Evolutionary conservation across 305 asterid species (phyloP).

Genomic region (Fraxinus sp.): DNA sequence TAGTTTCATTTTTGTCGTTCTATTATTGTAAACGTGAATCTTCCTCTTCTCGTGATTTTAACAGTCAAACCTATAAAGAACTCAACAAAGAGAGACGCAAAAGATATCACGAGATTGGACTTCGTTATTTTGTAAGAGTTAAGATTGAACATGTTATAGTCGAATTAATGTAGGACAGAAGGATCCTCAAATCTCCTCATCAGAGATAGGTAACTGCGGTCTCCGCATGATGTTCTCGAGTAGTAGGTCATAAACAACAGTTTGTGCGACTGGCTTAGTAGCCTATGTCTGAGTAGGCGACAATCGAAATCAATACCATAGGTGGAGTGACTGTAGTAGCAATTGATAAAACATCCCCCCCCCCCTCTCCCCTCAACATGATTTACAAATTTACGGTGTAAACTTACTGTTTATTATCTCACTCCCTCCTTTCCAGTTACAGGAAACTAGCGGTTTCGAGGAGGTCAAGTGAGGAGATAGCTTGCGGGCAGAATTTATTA

Average conservation of each 20-base stretch:
- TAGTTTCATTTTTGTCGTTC: too few relatives aligned
- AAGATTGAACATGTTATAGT: too few relatives aligned
- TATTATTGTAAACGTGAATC: too few relatives aligned
- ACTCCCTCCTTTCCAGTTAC: neutral
- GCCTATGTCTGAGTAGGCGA: neutral
- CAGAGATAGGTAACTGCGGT: neutral
- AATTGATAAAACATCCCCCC: neutral
- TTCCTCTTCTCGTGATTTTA: too few relatives aligned
- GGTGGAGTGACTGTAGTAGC: neutral
- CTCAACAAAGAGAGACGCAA: too few relatives aligned
- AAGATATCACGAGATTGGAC: too few relatives aligned
- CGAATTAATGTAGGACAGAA: too few relatives aligned
- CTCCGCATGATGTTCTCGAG: neutral
- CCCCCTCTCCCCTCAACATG: neutral
- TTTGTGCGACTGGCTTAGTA: neutral
- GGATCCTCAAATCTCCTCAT: neutral
- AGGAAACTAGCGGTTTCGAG: neutral
- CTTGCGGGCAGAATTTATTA: neutral
- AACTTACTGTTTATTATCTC: neutral
- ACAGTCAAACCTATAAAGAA: too few relatives aligned
- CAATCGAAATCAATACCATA: neutral
- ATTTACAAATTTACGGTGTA: neutral
- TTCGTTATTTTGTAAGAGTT: too few relatives aligned
- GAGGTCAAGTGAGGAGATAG: neutral
- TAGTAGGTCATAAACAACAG: neutral